phyloP scores from a whole-genome alignment of 345 rosid genomes.

The Salix koriyanagi region DNA sequence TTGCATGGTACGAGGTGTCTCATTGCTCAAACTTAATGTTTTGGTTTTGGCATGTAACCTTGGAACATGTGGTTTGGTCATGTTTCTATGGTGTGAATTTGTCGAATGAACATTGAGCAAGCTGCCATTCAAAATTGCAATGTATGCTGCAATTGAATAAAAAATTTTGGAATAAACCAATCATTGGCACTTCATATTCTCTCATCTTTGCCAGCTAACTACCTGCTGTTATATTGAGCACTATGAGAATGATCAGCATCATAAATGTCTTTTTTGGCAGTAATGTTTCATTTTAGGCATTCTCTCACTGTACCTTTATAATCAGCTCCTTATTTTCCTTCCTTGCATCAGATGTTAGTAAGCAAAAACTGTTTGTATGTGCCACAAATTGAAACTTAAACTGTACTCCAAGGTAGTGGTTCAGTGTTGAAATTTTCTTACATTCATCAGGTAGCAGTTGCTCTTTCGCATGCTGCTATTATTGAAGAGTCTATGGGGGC shows the following conservation, averaged over 20 bases:
- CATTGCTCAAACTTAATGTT: neutral
- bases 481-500: constrained; percentile 93
- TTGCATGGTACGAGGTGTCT: neutral
- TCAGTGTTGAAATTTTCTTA: constrained; percentile 2
- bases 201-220: neutral
- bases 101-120: neutral
- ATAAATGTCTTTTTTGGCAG: neutral
- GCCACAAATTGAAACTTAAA: neutral
- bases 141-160: neutral
- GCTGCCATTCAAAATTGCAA: neutral
- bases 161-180: neutral
- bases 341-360: neutral
- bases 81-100: neutral
- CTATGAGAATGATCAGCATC: neutral
- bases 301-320: neutral
- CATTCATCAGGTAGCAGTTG: constrained; percentile 79
- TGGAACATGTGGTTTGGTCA: neutral
- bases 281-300: neutral
- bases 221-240: neutral
- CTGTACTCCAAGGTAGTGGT: neutral
- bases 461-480: constrained; percentile 94
- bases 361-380: neutral
- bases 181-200: neutral
- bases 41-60: neutral
- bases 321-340: neutral